A percentile compares a stretch with the other conserved stretches of the same genome.
These are phyloP conservation scores for Fusarium compactum DNA, from an alignment of 2,329 filamentous ascomycete species.

Conservation along the genomic window DNA sequence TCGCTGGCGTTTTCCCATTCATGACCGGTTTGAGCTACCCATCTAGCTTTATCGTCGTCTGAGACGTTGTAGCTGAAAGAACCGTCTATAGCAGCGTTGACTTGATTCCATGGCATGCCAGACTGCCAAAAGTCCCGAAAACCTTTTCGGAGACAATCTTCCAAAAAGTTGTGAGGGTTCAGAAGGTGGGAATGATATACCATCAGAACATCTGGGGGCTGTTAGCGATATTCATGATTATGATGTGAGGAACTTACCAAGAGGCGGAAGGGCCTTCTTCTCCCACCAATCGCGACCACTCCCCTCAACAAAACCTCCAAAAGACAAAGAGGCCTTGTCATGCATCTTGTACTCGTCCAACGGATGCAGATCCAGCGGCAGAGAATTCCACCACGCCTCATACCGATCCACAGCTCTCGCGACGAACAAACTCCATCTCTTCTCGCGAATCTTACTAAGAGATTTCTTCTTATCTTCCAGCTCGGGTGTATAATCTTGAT, in stretches of 20 bases:
- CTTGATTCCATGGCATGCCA: slow-evolving; percentile 71
- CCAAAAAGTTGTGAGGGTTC: slow-evolving; percentile 68
- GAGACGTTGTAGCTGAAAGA: slow-evolving; percentile 65
- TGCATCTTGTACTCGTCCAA: slow-evolving; percentile 25
- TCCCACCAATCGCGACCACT: slow-evolving; percentile 31
- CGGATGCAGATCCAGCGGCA: slow-evolving; percentile 7
- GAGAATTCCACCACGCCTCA: slow-evolving; percentile 66
- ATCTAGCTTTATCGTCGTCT: slow-evolving; percentile 56
- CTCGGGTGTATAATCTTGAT: slow-evolving; percentile 40
- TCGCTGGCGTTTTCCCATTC: slow-evolving; percentile 69
- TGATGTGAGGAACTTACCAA: slow-evolving; percentile 20
- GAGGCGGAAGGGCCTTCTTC: slow-evolving; percentile 34
- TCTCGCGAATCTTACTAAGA: slow-evolving; percentile 68
- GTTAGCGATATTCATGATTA: background rate
- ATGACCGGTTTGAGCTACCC: slow-evolving; percentile 59
- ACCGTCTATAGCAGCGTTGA: slow-evolving; percentile 66
- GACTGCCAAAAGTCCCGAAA: slow-evolving; percentile 61
- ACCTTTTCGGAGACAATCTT: slow-evolving; percentile 41
- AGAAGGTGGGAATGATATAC: slow-evolving; percentile 80
- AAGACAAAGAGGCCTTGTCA: background rate
- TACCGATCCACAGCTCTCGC: slow-evolving; percentile 73
- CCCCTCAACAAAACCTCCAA: slow-evolving; percentile 7
- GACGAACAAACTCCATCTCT: slow-evolving; percentile 75
- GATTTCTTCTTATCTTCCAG: slow-evolving; percentile 40
- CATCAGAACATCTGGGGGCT: slow-evolving; percentile 71